phyloP scores from a whole-genome alignment of 495 filamentous ascomycete genomes.

The Podospora pseudocomata region DNA sequence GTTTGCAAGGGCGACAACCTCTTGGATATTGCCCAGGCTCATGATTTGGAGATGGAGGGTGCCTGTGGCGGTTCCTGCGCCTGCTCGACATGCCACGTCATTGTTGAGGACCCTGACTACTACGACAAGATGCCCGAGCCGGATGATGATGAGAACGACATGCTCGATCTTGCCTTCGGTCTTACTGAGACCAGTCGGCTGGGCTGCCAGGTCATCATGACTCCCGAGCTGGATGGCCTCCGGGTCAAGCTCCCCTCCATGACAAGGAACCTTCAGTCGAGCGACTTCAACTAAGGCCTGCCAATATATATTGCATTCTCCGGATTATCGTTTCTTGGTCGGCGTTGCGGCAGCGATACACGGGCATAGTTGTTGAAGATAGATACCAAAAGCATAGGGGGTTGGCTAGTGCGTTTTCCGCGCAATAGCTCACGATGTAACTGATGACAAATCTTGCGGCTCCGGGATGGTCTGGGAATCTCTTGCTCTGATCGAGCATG shows the following conservation, averaged over 20 bases:
- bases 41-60: constrained; percentile 98
- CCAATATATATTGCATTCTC: neutral
- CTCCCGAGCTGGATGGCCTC: constrained; percentile 80
- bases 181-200: constrained; percentile 93
- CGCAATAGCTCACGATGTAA: neutral
- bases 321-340: neutral
- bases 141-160: constrained; percentile 97
- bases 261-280: constrained; percentile 94
- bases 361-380: constrained; percentile 14
- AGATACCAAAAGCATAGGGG: constrained; percentile 28
- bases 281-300: constrained; percentile 64
- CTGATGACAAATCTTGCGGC: neutral
- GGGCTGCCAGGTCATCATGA: constrained; percentile 93
- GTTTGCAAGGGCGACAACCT: constrained; percentile 86
- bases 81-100: constrained; percentile 96
- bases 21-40: constrained; percentile 86
- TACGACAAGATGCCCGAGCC: constrained; percentile 93
- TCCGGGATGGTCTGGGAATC: neutral
- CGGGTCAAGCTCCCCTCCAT: constrained; percentile 80
- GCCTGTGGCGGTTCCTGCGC: constrained; percentile 95
- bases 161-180: constrained; percentile 95
- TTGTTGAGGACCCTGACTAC: constrained; percentile 75
- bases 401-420: neutral
- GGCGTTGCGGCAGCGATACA: constrained; percentile 11
- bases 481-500: constrained; percentile 3